A percentile compares a stretch with the other conserved stretches of the same genome.
Evolutionary conservation across 441 rosid genomes (phyloP).

Genomic region (Brassica hybrid): DNA sequence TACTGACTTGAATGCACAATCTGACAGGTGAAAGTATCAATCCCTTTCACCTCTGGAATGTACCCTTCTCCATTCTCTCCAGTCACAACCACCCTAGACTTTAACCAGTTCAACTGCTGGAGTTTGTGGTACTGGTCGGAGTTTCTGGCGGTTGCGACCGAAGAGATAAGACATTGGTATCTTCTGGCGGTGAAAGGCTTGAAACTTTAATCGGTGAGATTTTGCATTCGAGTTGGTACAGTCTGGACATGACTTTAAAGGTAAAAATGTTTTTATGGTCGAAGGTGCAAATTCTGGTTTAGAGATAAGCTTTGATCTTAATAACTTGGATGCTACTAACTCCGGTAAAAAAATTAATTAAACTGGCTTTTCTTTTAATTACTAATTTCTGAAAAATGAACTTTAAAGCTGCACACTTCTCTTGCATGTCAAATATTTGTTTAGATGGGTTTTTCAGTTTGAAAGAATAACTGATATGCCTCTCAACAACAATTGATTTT

Average conservation of each 20-base stretch:
- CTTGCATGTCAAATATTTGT: too few species aligned
- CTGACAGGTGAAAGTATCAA: conserved; percentile 50
- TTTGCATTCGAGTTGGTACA: background rate
- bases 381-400: background rate
- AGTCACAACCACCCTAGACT: conserved; percentile 64
- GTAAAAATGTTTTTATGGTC: background rate
- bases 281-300: background rate
- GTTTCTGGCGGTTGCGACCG: background rate
- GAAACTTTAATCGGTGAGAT: background rate
- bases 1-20: conserved; percentile 58
- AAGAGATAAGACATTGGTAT: background rate
- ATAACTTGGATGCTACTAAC: too few species aligned
- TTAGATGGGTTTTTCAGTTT: too few species aligned
- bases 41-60: conserved; percentile 52
- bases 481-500: too few species aligned
- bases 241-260: background rate
- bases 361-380: background rate
- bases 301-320: background rate
- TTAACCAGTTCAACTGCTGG: conserved; percentile 32
- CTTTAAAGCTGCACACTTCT: background rate
- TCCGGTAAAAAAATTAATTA: conserved; percentile 26
- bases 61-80: conserved; percentile 59
- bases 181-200: background rate
- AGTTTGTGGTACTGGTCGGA: background rate
- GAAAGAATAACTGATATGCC: too few species aligned